A percentile compares a stretch with the other conserved stretches of the same genome.
phyloP scores from a whole-genome alignment of 2,329 filamentous ascomycete species.

The Blastomyces silverae region DNA sequence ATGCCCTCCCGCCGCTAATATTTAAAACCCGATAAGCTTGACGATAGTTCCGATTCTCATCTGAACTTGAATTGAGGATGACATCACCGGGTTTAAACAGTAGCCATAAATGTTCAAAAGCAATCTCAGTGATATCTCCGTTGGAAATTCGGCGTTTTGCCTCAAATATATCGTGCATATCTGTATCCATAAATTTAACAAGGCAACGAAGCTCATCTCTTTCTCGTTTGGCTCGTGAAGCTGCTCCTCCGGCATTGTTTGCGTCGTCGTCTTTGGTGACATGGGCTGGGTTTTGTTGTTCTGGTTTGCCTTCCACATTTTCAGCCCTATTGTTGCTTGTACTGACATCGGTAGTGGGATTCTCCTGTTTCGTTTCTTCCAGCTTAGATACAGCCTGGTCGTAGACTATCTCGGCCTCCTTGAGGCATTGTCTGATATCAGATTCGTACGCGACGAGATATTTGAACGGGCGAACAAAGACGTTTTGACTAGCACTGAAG shows the following conservation, averaged over 20 bases:
- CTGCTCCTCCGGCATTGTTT: not conserved
- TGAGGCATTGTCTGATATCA: constrained; percentile 4
- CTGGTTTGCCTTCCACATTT: not conserved
- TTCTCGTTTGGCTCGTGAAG: not conserved
- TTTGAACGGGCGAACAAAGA: constrained; percentile 10
- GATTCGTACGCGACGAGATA: constrained; percentile 8
- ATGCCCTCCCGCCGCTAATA: constrained; percentile 2
- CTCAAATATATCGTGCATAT: constrained; percentile 10
- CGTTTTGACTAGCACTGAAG: not conserved
- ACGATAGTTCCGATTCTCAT: not conserved
- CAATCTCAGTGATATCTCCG: not conserved
- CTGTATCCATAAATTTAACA: constrained; percentile 12
- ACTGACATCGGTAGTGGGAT: not conserved
- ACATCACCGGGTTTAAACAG: constrained; percentile 7
- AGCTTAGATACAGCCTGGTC: not conserved
- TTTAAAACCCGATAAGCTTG: constrained; percentile 9
- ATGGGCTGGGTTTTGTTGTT: not conserved
- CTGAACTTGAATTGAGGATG: not conserved
- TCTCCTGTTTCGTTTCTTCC: not conserved
- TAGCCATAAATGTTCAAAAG: constrained; percentile 12
- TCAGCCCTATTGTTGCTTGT: not conserved
- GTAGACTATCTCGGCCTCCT: not conserved
- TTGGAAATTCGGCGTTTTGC: not conserved
- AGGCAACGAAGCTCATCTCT: constrained; percentile 11
- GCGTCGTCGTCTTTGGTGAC: not conserved